Conservation (phyloP, 768 basidiomycete genomes). For the Rickenella mellea region DNA sequence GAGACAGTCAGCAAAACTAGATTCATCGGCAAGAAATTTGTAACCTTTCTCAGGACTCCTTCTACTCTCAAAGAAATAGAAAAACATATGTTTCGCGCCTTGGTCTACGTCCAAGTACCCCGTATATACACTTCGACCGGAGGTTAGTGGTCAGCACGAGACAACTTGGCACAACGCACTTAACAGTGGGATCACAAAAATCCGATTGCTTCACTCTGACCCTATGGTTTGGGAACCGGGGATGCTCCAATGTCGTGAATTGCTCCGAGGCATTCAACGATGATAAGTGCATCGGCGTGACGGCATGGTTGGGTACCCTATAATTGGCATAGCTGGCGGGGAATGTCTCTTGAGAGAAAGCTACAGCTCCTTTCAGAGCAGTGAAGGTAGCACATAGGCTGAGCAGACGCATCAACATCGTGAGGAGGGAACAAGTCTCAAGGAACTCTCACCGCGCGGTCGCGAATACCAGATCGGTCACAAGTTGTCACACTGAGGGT, state of each 20-base stretch:
- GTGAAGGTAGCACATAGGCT: no score
- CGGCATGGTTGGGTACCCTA: no score
- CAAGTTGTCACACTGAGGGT: neutral
- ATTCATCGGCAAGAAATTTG: neutral
- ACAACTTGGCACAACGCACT: constrained; percentile 20
- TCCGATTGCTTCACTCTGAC: constrained; percentile 51
- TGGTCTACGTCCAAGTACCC: constrained; percentile 38
- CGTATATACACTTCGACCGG: constrained; percentile 29
- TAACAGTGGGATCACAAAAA: constrained; percentile 59
- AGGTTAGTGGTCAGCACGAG: neutral
- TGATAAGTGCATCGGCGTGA: neutral
- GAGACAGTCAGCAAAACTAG: neutral
- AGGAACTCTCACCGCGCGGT: no score
- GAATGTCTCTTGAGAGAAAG: no score
- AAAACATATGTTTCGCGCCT: constrained; percentile 44
- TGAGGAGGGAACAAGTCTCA: no score
- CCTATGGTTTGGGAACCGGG: constrained; percentile 41
- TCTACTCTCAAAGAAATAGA: constrained; percentile 55
- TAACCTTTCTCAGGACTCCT: constrained; percentile 30
- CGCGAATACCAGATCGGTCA: no score
- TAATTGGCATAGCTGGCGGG: no score
- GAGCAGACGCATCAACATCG: no score
- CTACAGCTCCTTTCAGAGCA: no score
- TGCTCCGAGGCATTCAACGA: neutral
- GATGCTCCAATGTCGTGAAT: constrained; percentile 34